Base-by-base conservation (phyloP, 2,329 filamentous ascomycete genomes). In the Ceratocystis ficicola region DNA sequence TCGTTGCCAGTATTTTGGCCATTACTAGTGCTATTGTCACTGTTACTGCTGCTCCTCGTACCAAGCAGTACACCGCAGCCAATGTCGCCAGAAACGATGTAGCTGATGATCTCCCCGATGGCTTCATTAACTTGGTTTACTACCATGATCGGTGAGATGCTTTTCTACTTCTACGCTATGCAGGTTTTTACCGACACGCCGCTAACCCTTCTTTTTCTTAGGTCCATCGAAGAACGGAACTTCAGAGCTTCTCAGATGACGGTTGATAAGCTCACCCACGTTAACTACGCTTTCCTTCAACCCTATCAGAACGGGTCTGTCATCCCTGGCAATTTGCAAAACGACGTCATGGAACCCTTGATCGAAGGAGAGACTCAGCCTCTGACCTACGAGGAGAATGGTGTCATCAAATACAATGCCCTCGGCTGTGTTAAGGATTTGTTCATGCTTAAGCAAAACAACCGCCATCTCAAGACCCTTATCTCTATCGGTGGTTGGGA, bases 401-500 rank as follows among this genome's bases (percentile, higher is more conserved):
- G 87, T 61, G 70, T 74, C 0, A 80, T 20, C 30, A n/a, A 87
- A 5, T 86, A 79, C 68, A 94, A 95, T 72, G 83, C 87, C 60
- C 94, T 93, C 70, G 91, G 91, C 48, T 88, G 86, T 72, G 74
- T 90, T 64, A 94, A 94, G 76, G 89, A 95, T 71, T 78, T 95
- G 0, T 90, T 83, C 73, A 76, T 89, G 6, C 78, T 90, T 55
- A 95, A 95, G 76, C 86, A 92, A 74, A 75, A 80, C 66, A 86
- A 95, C 74, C 85, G 90, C 17, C 83, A 89, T 60, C 74, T 95
- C 65, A 95, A 95, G 73, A 80, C 87, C 1, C 78, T 95, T 25
- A 80, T 95, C 3, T 89, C 84, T 61, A 90, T 96, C 69, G 91
- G 91, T 61, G 90, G 91, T 36, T 95, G 88, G 88, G 91, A 88